Evolutionary conservation across 1,284 basidiomycete species (phyloP), one percentile per base, ranked within the genome.

Genomic region (Malassezia cuniculi): DNA sequence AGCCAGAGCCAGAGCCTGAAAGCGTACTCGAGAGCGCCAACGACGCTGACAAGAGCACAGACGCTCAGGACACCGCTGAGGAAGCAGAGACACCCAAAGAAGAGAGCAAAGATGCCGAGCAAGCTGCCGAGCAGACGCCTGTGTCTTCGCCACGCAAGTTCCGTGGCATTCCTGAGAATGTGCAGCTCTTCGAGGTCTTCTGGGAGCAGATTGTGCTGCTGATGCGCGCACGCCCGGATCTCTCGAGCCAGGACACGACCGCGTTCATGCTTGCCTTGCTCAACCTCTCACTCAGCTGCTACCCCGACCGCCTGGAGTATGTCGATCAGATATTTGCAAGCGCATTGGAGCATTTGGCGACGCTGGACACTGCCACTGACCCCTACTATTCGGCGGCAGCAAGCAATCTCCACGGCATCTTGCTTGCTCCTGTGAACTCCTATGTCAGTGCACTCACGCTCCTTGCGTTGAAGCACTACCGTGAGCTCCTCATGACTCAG

Each of bases 121-220:
- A 9, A 6, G 16, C 15, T 12, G 10, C 29, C 21, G 34, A 28
- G 12, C 44, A 50, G 35, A 47, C 46, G 38, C 47, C 47, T 1
- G 42, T 50, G n/a, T n/a, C n/a, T n/a, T n/a, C n/a, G n/a, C 27
- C 27, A 1, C 48, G 48, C 38, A 64, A 57, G 27, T 66, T 62
- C 52, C 47, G 63, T 15, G 63, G 63, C 25, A 64, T 66, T 21
- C 63, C 63, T 0, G 59, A 62, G 32, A 54, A 64, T 33, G 59
- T 66, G 18, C 55, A 50, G 21, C 56, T 66, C 18, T 66, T 66
- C 41, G 63, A 66, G 36, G 61, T 66, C 8, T 66, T 66, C 22
- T 66, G 63, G 63, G 59, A 57, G 42, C 63, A 66, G 41, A 57
- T 66, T 18, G 57, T 64, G 10, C 48, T 57, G 39, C 57, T 66